These are phyloP conservation scores for Eucalyptus polyanthemos DNA, from an alignment of 345 rosid species.

Conservation along the genomic window DNA sequence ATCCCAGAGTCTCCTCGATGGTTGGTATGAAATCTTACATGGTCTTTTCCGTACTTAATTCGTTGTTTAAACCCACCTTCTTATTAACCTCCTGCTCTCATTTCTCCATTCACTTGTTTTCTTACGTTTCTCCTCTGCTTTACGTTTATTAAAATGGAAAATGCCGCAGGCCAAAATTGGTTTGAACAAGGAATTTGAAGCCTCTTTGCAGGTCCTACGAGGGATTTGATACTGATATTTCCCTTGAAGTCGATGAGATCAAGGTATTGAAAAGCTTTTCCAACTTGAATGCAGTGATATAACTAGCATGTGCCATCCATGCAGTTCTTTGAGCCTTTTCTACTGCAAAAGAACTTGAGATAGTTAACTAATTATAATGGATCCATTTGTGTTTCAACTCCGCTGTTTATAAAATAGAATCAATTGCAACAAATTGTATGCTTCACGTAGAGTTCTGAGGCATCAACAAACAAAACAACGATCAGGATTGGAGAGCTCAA, in stretches of 20 bases:
- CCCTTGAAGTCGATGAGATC: slow-evolving; percentile 79
- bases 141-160: not conserved
- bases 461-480: slow-evolving; percentile 60
- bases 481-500: slow-evolving; percentile 74
- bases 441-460: slow-evolving; percentile 39
- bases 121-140: not conserved
- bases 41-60: not conserved
- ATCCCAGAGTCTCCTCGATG: slow-evolving; percentile 83
- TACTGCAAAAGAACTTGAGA: not conserved
- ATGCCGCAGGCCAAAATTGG: slow-evolving; percentile 81
- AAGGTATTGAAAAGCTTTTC: slow-evolving; percentile 37
- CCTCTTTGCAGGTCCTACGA: slow-evolving; percentile 87
- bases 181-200: slow-evolving; percentile 70
- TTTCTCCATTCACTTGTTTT: not conserved
- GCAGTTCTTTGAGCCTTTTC: not conserved
- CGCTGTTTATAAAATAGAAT: not conserved
- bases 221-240: slow-evolving; percentile 91
- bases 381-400: not conserved
- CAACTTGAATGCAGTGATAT: not conserved
- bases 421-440: not conserved
- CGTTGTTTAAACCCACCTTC: slow-evolving; percentile 28
- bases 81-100: not conserved
- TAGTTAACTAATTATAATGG: not conserved
- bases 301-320: not conserved
- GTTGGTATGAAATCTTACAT: slow-evolving; percentile 30